These are phyloP conservation scores for Candida oleophila DNA, from an alignment of 805 yeast genomes.

Conservation along the genomic window DNA sequence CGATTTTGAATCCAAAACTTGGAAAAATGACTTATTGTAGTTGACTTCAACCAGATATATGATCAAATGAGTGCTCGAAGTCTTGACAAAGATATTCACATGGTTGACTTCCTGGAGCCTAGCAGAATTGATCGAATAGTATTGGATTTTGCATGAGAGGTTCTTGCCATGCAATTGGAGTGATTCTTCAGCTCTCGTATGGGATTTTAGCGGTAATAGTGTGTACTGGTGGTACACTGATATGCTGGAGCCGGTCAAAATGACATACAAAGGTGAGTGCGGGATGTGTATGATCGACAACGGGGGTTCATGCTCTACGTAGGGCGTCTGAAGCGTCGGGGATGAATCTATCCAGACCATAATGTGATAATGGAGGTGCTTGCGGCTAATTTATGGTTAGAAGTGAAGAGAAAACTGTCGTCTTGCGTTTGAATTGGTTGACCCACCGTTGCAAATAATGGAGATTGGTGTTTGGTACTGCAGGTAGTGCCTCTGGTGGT, in stretches of 20 bases:
- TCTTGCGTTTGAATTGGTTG: too few relatives aligned
- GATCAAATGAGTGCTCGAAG: constrained; percentile 38
- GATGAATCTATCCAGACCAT: constrained; percentile 40
- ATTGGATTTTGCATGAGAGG: constrained; percentile 36
- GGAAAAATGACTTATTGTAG: constrained; percentile 32
- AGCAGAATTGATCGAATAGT: constrained; percentile 34
- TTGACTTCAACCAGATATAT: constrained; percentile 38
- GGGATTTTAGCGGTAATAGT: constrained; percentile 45
- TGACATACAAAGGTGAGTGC: constrained; percentile 26
- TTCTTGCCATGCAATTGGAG: constrained; percentile 49
- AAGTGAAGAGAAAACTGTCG: too few relatives aligned
- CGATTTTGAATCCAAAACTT: constrained; percentile 24
- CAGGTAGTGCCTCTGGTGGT: neutral
- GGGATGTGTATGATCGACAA: constrained; percentile 21
- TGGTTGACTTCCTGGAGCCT: constrained; percentile 25
- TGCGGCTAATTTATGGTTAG: too few relatives aligned
- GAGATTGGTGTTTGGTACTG: neutral
- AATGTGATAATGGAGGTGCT: too few relatives aligned
- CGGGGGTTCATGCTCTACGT: constrained; percentile 16
- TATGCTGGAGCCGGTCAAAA: constrained; percentile 30
- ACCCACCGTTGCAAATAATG: too few relatives aligned
- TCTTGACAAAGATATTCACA: constrained; percentile 38
- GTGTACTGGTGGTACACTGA: constrained; percentile 30
- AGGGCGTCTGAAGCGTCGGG: constrained; percentile 28
- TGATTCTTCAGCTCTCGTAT: constrained; percentile 44